phyloP scores from a whole-genome alignment of 2,329 filamentous ascomycete genomes.

The Penicillium paneum region DNA sequence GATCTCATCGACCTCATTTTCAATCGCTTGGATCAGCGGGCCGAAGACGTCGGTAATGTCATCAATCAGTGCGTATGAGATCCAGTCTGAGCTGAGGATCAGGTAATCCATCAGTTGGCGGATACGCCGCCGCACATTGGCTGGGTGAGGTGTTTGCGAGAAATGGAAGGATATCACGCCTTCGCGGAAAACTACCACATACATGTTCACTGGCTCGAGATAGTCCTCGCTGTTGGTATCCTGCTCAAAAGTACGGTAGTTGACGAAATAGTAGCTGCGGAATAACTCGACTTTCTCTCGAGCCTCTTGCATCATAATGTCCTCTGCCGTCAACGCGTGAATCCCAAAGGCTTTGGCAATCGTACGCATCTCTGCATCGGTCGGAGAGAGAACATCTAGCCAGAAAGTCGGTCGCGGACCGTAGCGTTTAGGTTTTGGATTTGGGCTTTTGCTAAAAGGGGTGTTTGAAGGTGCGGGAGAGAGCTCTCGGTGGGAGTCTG shows the following conservation, averaged over 20 bases:
- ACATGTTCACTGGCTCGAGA: constrained; percentile 94
- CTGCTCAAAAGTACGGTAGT: constrained; percentile 96
- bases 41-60: constrained; percentile 97
- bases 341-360: constrained; percentile 91
- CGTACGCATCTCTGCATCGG: constrained; percentile 92
- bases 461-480: constrained; percentile 24
- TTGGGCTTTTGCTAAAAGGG: constrained; percentile 17
- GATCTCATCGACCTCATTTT: constrained; percentile 95
- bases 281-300: constrained; percentile 98
- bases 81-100: constrained; percentile 92
- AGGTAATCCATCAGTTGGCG: constrained; percentile 92
- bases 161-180: constrained; percentile 97
- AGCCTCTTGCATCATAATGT: constrained; percentile 95
- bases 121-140: constrained; percentile 90
- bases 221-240: constrained; percentile 86
- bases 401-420: constrained; percentile 93
- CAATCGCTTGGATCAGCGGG: constrained; percentile 86
- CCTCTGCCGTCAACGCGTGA: constrained; percentile 90
- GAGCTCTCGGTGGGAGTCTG: constrained; percentile 29
- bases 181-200: constrained; percentile 93
- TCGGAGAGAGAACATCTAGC: constrained; percentile 88
- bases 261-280: constrained; percentile 97
- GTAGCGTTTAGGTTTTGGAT: constrained; percentile 51
- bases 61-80: constrained; percentile 95
- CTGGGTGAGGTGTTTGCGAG: constrained; percentile 90